These are phyloP conservation scores for Letharia columbiana DNA, from an alignment of 495 filamentous ascomycete species.

Conservation along the genomic window DNA sequence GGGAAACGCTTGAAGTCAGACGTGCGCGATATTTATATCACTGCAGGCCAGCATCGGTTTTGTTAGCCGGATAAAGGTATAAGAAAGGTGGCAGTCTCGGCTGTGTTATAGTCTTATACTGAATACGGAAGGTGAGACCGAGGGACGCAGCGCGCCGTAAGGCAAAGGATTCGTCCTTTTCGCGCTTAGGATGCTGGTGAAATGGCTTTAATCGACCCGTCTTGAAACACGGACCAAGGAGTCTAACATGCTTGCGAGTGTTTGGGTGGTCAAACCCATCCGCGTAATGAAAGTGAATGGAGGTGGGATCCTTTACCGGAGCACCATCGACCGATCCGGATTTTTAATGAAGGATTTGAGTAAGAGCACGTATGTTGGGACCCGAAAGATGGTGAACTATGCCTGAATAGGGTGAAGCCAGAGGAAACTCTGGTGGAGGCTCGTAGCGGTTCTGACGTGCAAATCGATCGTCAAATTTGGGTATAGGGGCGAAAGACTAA, in stretches of 20 bases:
- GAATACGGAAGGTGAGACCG: too few relatives aligned
- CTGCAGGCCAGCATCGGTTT: conserved; percentile 61
- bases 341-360: conserved; percentile 69
- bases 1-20: conserved; percentile 62
- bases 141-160: too few relatives aligned
- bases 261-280: conserved; percentile 60
- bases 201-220: conserved; percentile 54
- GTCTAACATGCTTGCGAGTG: conserved; percentile 60
- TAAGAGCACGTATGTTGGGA: conserved; percentile 67
- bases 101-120: too few relatives aligned
- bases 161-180: too few relatives aligned
- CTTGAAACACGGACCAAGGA: conserved; percentile 70
- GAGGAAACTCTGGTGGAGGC: conserved; percentile 65
- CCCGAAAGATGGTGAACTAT: conserved; percentile 54
- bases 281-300: conserved; percentile 65
- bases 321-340: conserved; percentile 68
- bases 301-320: conserved; percentile 50
- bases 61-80: conserved; percentile 47
- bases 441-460: conserved; percentile 55
- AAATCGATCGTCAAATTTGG: conserved; percentile 65
- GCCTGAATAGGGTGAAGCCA: conserved; percentile 66
- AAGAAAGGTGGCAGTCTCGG: conserved; percentile 50
- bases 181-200: conserved; percentile 58
- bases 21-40: too few relatives aligned
- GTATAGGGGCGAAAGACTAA: conserved; percentile 58